Percentiles rank a stretch among this genome's conserved stretches.
These are phyloP conservation scores for Entomortierella lignicola DNA, from an alignment of 192 early-diverging fungal species.

Conservation along the genomic window DNA sequence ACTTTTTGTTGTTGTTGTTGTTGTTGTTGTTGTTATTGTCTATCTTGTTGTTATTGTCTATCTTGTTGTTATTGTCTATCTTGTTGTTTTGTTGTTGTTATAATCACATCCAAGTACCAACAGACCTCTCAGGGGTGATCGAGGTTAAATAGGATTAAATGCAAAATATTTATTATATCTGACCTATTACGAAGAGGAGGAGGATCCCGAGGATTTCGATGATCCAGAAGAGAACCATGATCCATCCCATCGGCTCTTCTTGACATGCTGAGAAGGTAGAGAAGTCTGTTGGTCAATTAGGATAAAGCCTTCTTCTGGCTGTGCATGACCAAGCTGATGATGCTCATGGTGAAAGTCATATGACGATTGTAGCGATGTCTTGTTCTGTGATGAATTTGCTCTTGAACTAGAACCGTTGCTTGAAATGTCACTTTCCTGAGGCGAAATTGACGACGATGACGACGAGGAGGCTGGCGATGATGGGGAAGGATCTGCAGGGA, in stretches of 20 bases:
- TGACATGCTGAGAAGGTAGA: slow-evolving; percentile 4
- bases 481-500: slow-evolving; percentile 28
- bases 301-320: slow-evolving; percentile 24
- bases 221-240: slow-evolving; percentile 43
- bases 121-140: not conserved
- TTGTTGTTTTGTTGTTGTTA: too few relatives aligned
- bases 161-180: not conserved
- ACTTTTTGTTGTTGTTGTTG: too few relatives aligned
- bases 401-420: not conserved
- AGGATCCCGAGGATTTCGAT: slow-evolving; percentile 9
- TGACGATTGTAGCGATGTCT: slow-evolving; percentile 28
- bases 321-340: slow-evolving; percentile 32
- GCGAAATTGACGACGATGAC: not conserved
- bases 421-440: not conserved
- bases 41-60: too few relatives aligned
- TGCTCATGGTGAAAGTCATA: slow-evolving; percentile 51
- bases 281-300: slow-evolving; percentile 38
- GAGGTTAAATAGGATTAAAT: not conserved
- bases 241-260: slow-evolving; percentile 35
- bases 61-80: too few relatives aligned
- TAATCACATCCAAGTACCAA: too few relatives aligned
- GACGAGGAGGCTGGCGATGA: slow-evolving; percentile 2
- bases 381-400: not conserved
- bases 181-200: not conserved
- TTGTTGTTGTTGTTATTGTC: too few relatives aligned